Evolutionary conservation across 2,329 filamentous ascomycete species (phyloP).

Genomic region (Aureobasidium melanogenum): DNA sequence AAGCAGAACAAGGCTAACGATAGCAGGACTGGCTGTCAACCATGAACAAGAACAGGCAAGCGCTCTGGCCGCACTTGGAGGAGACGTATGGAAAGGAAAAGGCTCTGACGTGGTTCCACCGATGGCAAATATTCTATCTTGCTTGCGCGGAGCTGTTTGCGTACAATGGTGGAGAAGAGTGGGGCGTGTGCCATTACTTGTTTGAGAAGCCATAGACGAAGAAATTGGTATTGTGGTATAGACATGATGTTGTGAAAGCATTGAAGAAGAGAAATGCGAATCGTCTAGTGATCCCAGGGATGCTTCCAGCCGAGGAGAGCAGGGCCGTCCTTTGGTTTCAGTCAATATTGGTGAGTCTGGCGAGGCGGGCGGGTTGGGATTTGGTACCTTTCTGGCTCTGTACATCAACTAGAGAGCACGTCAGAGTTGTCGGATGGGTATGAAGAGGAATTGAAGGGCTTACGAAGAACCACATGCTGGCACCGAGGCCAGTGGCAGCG

Average conservation of each 20-base stretch:
- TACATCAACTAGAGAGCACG: slow-evolving; percentile 66
- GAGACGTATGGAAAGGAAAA: slow-evolving; percentile 57
- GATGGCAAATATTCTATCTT: slow-evolving; percentile 66
- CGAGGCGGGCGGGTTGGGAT: background rate
- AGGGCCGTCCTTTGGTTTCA: slow-evolving; percentile 76
- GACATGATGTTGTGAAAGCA: background rate
- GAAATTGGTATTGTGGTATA: slow-evolving; percentile 9
- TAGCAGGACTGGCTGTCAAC: slow-evolving; percentile 52
- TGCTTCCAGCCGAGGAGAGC: slow-evolving; percentile 89
- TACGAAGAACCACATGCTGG: slow-evolving; percentile 99
- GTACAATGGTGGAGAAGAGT: slow-evolving; percentile 55
- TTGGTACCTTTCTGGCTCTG: slow-evolving; percentile 46
- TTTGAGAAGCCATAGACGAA: slow-evolving; percentile 47
- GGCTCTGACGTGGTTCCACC: slow-evolving; percentile 54
- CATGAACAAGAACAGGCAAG: slow-evolving; percentile 49
- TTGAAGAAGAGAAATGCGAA: background rate
- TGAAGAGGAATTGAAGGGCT: slow-evolving; percentile 27
- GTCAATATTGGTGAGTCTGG: background rate
- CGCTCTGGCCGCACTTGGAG: slow-evolving; percentile 55
- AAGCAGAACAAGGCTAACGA: background rate
- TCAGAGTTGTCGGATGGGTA: background rate
- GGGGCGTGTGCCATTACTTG: slow-evolving; percentile 59
- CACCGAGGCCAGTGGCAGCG: slow-evolving; percentile 76
- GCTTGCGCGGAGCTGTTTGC: slow-evolving; percentile 62
- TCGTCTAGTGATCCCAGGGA: slow-evolving; percentile 79